A percentile compares a stretch with the other conserved stretches of the same genome.
Conservation (phyloP, 768 basidiomycete species). For the Tulasnella sp. region DNA sequence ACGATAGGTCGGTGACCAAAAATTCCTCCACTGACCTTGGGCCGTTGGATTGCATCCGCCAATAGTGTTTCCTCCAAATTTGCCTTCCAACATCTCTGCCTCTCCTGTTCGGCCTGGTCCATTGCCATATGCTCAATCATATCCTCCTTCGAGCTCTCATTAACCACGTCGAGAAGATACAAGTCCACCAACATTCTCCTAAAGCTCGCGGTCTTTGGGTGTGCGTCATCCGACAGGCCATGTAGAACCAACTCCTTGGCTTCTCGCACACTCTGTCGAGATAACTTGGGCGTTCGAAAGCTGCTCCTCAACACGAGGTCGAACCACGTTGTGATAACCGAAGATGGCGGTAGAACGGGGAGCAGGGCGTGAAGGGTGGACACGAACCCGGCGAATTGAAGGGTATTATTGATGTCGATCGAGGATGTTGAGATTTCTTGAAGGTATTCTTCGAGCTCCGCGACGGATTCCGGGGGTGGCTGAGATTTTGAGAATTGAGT, state of each 20-base stretch:
- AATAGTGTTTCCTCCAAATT: slow-evolving; percentile 76
- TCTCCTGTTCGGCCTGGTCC: slow-evolving; percentile 58
- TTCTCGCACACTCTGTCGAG: slow-evolving; percentile 54
- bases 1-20: slow-evolving; percentile 1
- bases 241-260: slow-evolving; percentile 70
- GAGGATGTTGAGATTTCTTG: slow-evolving; percentile 58
- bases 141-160: slow-evolving; percentile 70
- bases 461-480: slow-evolving; percentile 34
- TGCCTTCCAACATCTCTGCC: slow-evolving; percentile 63
- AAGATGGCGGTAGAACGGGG: slow-evolving; percentile 58
- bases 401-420: slow-evolving; percentile 59
- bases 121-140: slow-evolving; percentile 70
- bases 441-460: slow-evolving; percentile 63
- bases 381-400: slow-evolving; percentile 65
- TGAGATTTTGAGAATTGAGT: background rate
- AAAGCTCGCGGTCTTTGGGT: slow-evolving; percentile 58
- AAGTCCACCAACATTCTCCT: slow-evolving; percentile 66
- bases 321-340: slow-evolving; percentile 76
- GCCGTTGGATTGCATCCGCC: slow-evolving; percentile 57
- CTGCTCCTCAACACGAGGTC: slow-evolving; percentile 74
- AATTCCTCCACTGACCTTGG: slow-evolving; percentile 50
- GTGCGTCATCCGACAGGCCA: slow-evolving; percentile 50
- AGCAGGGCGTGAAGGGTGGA: slow-evolving; percentile 60
- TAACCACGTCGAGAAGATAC: slow-evolving; percentile 71
- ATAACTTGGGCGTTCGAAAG: slow-evolving; percentile 66